Evolutionary conservation across 331 rosid genomes (phyloP).

Genomic region (Quercus lobata): DNA sequence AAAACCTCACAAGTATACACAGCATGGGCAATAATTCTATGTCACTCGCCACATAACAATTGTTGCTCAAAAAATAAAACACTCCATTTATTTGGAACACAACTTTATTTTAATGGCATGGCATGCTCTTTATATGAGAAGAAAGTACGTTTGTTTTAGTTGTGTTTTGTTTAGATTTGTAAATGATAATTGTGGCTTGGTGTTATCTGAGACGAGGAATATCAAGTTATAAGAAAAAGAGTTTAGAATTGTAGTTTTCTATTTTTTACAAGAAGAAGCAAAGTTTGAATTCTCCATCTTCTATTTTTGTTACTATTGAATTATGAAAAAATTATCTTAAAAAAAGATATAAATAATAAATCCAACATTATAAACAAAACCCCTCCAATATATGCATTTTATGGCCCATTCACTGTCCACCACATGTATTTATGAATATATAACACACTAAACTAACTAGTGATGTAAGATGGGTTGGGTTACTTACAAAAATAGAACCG

Average conservation of each 20-base stretch:
- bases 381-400: background rate
- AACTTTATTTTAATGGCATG: background rate
- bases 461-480: background rate
- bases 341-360: background rate
- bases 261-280: no score
- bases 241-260: no score
- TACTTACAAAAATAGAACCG: no score
- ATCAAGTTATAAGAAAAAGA: no score
- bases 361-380: background rate
- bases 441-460: background rate
- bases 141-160: no score
- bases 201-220: no score
- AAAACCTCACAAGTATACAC: background rate
- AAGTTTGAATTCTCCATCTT: no score
- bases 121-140: background rate
- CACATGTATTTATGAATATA: background rate
- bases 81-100: background rate
- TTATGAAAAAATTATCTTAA: no score
- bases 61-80: background rate
- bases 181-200: no score
- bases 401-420: background rate
- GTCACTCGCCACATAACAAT: background rate
- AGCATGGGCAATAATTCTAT: background rate
- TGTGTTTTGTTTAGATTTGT: no score
- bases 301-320: no score